Percentiles rank a stretch among this genome's conserved stretches.
These are phyloP conservation scores for Styphnolobium japonicum DNA, from an alignment of 306 rosid species.

Conservation along the genomic window DNA sequence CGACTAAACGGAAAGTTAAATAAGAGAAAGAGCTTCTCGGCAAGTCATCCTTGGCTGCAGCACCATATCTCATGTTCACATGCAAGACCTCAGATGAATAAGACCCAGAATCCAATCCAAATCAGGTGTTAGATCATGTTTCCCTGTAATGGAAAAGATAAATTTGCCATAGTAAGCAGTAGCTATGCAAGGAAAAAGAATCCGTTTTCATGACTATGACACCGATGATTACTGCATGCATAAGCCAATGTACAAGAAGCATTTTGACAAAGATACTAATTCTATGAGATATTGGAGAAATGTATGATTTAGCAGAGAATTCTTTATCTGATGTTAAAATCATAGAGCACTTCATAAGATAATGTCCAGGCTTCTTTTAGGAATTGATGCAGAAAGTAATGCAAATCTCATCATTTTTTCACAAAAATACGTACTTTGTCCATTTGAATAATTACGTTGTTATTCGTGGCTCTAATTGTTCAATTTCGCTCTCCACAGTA, in stretches of 20 bases:
- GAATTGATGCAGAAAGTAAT: not conserved
- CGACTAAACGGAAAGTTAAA: not conserved
- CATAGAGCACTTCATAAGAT: not conserved
- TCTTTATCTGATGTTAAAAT: not conserved
- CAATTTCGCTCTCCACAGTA: not conserved
- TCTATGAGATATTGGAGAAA: not conserved
- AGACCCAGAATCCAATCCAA: not conserved
- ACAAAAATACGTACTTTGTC: not conserved
- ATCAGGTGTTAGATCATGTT: not conserved
- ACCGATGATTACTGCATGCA: not conserved
- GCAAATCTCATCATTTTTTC: not conserved
- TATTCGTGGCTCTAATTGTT: not conserved
- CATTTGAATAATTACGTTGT: not conserved
- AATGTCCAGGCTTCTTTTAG: not conserved
- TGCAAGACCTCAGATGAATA: constrained; percentile 38
- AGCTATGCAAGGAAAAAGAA: not conserved
- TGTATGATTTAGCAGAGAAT: not conserved
- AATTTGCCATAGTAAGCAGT: not conserved
- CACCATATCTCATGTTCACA: constrained; percentile 33
- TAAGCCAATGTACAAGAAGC: not conserved
- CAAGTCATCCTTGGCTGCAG: constrained; percentile 63
- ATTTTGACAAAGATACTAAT: not conserved
- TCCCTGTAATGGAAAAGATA: constrained; percentile 11
- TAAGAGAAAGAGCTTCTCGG: constrained; percentile 26
- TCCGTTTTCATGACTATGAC: not conserved